phyloP scores from a whole-genome alignment of 768 basidiomycete genomes.

The Russula compacta region DNA sequence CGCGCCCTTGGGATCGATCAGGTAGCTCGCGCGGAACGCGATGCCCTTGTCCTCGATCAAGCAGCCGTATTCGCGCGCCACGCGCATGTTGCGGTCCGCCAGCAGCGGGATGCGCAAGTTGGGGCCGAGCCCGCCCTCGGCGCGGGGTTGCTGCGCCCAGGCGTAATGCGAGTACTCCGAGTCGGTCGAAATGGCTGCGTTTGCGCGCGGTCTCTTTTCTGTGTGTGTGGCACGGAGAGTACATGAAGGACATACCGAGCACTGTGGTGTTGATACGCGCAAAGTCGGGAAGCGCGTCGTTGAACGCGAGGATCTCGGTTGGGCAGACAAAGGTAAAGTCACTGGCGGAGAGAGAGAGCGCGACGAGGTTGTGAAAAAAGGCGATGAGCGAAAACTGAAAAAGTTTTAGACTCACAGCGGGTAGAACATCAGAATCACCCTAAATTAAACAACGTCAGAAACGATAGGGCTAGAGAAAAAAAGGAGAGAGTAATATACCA shows the following conservation, averaged over 20 bases:
- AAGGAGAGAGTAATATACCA: constrained; percentile 42
- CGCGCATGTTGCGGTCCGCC: constrained; percentile 69
- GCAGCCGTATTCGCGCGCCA: constrained; percentile 80
- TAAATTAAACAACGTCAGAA: constrained; percentile 24
- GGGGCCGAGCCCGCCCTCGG: constrained; percentile 84
- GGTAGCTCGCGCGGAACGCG: constrained; percentile 77
- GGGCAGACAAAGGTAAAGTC: constrained; percentile 89
- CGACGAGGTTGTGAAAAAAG: not conserved
- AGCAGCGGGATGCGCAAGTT: constrained; percentile 78
- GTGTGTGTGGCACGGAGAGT: not conserved
- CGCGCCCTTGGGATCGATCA: constrained; percentile 78
- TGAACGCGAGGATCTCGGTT: constrained; percentile 95
- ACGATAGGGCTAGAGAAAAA: not conserved
- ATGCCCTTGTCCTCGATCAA: constrained; percentile 84
- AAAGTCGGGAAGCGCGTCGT: constrained; percentile 75
- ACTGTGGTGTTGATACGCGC: constrained; percentile 63
- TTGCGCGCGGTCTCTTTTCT: not conserved
- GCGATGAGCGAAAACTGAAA: not conserved
- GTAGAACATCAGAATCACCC: constrained; percentile 94
- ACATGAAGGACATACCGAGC: constrained; percentile 43
- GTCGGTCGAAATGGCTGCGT: constrained; percentile 72
- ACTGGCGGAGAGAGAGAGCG: too few relatives aligned
- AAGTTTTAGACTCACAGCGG: constrained; percentile 56
- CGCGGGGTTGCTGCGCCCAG: constrained; percentile 75
- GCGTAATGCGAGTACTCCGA: constrained; percentile 83